phyloP scores from a whole-genome alignment of 805 yeast genomes.

The Candida methanosorbosa region DNA sequence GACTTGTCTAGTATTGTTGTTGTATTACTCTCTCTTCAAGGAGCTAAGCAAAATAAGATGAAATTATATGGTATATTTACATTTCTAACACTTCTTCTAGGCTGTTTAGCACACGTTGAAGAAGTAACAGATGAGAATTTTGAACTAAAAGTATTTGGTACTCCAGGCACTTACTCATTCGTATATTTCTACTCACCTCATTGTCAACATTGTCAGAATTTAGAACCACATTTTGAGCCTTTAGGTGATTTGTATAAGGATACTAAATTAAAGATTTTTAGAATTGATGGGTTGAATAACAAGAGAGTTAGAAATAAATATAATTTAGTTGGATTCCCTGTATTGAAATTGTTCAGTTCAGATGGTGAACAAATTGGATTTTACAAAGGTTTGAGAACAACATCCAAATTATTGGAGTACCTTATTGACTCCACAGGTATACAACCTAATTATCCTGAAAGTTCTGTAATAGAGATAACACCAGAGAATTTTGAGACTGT shows the following conservation, averaged over 20 bases:
- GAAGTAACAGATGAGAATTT: constrained; percentile 17
- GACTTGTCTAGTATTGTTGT: too few species aligned
- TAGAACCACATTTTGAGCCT: constrained; percentile 37
- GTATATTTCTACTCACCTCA: constrained; percentile 37
- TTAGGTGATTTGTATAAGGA: constrained; percentile 34
- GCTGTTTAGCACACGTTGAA: constrained; percentile 4
- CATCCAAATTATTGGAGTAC: constrained; percentile 23
- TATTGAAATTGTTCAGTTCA: constrained; percentile 34
- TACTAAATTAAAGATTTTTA: constrained; percentile 25
- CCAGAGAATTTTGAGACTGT: constrained; percentile 8
- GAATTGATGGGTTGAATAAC: constrained; percentile 25
- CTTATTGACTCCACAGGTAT: constrained; percentile 25
- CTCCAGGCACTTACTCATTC: constrained; percentile 26
- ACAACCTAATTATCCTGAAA: constrained; percentile 22
- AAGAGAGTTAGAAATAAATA: constrained; percentile 30
- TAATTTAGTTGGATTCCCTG: constrained; percentile 37
- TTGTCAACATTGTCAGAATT: constrained; percentile 37
- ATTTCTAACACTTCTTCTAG: too few species aligned
- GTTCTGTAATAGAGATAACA: constrained; percentile 6
- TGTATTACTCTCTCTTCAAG: too few species aligned
- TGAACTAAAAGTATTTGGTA: constrained; percentile 13
- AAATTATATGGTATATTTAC: too few species aligned
- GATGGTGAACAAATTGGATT: constrained; percentile 30
- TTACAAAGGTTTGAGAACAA: constrained; percentile 27
- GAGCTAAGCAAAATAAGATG: too few species aligned